phyloP scores from a whole-genome alignment of 768 basidiomycete genomes.

The Lanmaoa pseudosensibilis region DNA sequence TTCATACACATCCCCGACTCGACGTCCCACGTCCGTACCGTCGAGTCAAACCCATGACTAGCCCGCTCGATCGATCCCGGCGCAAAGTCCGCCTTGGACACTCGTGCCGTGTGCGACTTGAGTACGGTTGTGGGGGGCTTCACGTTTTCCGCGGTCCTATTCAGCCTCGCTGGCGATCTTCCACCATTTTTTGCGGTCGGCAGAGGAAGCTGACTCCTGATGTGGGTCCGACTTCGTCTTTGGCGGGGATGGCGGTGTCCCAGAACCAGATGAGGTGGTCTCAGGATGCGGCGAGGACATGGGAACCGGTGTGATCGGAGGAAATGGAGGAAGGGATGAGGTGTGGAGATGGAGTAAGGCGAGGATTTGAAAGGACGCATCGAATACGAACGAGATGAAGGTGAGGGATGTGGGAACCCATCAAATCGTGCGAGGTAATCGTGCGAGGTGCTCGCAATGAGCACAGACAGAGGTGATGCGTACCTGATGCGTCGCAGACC shows the following conservation, averaged over 20 bases:
- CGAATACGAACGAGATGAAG: conserved; percentile 3
- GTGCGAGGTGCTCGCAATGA: conserved; percentile 71
- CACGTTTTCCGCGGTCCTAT: conserved; percentile 43
- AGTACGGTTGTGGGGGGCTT: conserved; percentile 73
- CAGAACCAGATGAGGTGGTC: conserved; percentile 83
- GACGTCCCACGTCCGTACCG: conserved; percentile 80
- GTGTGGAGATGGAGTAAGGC: conserved; percentile 83
- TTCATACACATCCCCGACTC: conserved; percentile 67
- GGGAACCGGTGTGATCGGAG: conserved; percentile 51
- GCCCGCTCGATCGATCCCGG: conserved; percentile 43
- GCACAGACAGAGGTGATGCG: conserved; percentile 61
- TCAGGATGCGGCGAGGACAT: conserved; percentile 84
- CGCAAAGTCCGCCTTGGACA: conserved; percentile 70
- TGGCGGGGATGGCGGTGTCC: conserved; percentile 59
- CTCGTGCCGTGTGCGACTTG: conserved; percentile 79
- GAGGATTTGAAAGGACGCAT: conserved; percentile 35
- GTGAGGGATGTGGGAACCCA: conserved; percentile 14
- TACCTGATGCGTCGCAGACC: conserved; percentile 56
- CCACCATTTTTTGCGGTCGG: conserved; percentile 58
- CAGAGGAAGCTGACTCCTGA: too few relatives aligned
- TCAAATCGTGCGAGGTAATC: conserved; percentile 83
- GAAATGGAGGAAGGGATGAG: conserved; percentile 65
- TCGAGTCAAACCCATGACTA: conserved; percentile 70
- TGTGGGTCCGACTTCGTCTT: conserved; percentile 56
- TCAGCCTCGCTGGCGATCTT: conserved; percentile 43